Percentiles rank a stretch among this genome's conserved stretches.
Evolutionary conservation across 2,329 filamentous ascomycete species (phyloP).

Genomic region (Whalleya microplaca): DNA sequence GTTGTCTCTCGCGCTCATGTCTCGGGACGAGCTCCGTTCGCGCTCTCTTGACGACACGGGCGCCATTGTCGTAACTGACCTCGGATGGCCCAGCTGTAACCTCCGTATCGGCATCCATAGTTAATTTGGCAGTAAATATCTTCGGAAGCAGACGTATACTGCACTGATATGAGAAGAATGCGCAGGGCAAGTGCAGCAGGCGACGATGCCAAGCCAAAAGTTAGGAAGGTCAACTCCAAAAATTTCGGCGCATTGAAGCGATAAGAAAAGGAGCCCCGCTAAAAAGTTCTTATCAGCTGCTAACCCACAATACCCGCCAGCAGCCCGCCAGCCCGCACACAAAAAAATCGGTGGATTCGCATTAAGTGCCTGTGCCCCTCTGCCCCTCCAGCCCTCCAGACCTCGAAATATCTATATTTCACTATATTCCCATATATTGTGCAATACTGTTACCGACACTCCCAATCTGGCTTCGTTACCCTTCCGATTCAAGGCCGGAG

Average conservation of each 20-base stretch:
- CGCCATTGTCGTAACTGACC: conserved; percentile 54
- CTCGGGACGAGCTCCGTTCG: conserved; percentile 57
- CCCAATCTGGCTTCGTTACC: conserved; percentile 71
- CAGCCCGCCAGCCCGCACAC: conserved; percentile 10
- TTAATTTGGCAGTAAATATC: not conserved
- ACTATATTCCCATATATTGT: not conserved
- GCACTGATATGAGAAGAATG: not conserved
- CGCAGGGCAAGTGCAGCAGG: not conserved
- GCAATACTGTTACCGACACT: not conserved
- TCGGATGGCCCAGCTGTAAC: conserved; percentile 40
- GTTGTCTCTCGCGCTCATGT: conserved; percentile 54
- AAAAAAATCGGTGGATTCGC: conserved; percentile 18
- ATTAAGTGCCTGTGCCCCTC: conserved; percentile 20
- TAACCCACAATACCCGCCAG: conserved; percentile 16
- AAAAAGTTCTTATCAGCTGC: conserved; percentile 20
- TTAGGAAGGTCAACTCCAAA: conserved; percentile 15
- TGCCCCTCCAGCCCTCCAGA: conserved; percentile 21
- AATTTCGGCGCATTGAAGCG: conserved; percentile 18
- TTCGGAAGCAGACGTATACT: not conserved
- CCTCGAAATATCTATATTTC: not conserved
- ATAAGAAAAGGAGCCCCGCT: conserved; percentile 16
- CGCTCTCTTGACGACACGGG: conserved; percentile 51
- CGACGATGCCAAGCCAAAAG: conserved; percentile 18
- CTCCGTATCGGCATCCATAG: conserved; percentile 33
- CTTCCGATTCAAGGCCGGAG: conserved; percentile 85